Percentiles rank a stretch among this genome's conserved stretches.
These are phyloP conservation scores for Leersia perrieri DNA, from an alignment of 176 grass and related monocot genomes.

Conservation along the genomic window DNA sequence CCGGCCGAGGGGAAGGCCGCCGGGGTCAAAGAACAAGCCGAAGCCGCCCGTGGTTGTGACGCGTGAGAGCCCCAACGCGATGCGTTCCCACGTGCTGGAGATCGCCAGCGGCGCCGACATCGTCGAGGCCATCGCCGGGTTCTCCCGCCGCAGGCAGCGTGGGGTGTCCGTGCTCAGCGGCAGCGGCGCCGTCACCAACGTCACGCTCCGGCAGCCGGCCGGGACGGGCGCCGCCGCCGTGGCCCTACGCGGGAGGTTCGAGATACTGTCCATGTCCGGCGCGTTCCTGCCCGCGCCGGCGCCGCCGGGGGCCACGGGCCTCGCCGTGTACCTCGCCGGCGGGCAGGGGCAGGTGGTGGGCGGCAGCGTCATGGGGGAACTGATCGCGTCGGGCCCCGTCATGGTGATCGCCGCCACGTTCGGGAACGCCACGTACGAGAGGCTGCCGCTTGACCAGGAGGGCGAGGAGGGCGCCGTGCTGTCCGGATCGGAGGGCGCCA, in stretches of 20 bases:
- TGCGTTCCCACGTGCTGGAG: constrained; percentile 92
- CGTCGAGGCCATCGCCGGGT: constrained; percentile 66
- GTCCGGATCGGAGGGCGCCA: constrained; percentile 42
- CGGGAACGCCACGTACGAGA: constrained; percentile 85
- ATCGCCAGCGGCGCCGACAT: constrained; percentile 90
- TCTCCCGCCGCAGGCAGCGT: constrained; percentile 72
- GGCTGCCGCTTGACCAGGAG: constrained; percentile 71
- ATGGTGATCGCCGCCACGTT: constrained; percentile 96
- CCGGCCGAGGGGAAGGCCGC: constrained; percentile 75
- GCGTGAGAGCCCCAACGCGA: constrained; percentile 81
- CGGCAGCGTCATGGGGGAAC: constrained; percentile 78
- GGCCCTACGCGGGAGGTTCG: constrained; percentile 65
- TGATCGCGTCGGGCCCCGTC: constrained; percentile 77
- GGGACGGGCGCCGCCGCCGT: constrained; percentile 41
- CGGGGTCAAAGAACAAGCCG: constrained; percentile 91
- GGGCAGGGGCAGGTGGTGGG: constrained; percentile 85
- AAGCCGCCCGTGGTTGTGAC: constrained; percentile 83
- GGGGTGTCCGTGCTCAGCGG: constrained; percentile 86
- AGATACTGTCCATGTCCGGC: constrained; percentile 76
- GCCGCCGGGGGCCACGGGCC: constrained; percentile 60
- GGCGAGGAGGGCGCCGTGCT: constrained; percentile 43
- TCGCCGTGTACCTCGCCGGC: constrained; percentile 79
- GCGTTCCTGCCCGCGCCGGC: constrained; percentile 80
- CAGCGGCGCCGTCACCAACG: constrained; percentile 71
- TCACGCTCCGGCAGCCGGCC: constrained; percentile 70